A percentile compares a stretch with the other conserved stretches of the same genome.
Conservation (phyloP, 2,329 filamentous ascomycete genomes). For the Aspergillus carbonarius region DNA sequence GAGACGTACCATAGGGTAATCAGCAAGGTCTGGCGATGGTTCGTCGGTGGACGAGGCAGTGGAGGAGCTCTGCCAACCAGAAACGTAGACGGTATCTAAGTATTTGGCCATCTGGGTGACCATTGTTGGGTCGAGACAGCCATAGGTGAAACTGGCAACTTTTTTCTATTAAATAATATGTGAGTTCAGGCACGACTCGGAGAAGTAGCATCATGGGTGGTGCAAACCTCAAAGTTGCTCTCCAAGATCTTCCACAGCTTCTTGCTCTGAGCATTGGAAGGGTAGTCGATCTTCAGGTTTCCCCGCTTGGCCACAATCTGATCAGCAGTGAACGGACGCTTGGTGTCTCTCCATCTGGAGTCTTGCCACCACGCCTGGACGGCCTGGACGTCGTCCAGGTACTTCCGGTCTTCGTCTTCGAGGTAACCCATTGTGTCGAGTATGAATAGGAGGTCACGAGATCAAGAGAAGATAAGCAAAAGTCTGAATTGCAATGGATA, state of each 20-base stretch:
- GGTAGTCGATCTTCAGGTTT: constrained; percentile 84
- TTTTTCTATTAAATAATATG: constrained; percentile 58
- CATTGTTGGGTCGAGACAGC: constrained; percentile 96
- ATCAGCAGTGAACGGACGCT: constrained; percentile 90
- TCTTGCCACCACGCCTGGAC: constrained; percentile 95
- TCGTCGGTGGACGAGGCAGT: constrained; percentile 94
- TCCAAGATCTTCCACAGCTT: constrained; percentile 94
- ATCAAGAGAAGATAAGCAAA: constrained; percentile 8
- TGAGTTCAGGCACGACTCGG: not conserved
- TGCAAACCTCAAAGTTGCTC: constrained; percentile 71
- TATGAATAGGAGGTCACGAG: not conserved
- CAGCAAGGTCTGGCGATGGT: constrained; percentile 94
- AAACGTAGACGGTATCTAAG: constrained; percentile 97
- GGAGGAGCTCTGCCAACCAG: constrained; percentile 97
- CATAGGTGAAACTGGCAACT: constrained; percentile 91
- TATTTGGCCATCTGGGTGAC: constrained; percentile 99
- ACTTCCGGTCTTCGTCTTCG: constrained; percentile 71
- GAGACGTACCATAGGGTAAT: constrained; percentile 79
- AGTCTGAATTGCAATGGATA: constrained; percentile 6
- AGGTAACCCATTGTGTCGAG: constrained; percentile 40
- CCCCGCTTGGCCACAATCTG: constrained; percentile 96
- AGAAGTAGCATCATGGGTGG: not conserved
- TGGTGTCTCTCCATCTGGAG: constrained; percentile 88
- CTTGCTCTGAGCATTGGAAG: constrained; percentile 84
- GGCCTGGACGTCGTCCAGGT: constrained; percentile 77